Evolutionary conservation across 345 rosid species (phyloP).

Genomic region (Leavenworthia alabamica): DNA sequence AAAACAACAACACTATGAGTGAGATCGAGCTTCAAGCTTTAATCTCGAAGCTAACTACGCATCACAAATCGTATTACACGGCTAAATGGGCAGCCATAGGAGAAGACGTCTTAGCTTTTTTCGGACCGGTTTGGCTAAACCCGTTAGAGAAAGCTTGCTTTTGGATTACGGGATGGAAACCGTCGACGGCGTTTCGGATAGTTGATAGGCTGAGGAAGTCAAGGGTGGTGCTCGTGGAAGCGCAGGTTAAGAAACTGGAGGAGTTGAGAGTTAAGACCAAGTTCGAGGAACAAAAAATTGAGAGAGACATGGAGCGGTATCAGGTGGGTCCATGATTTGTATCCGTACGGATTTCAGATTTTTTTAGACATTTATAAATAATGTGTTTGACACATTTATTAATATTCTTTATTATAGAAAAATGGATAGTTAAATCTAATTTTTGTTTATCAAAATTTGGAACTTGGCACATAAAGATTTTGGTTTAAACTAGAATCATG

Average conservation of each 20-base stretch:
- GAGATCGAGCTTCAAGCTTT: constrained; percentile 38
- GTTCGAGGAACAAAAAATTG: constrained; percentile 61
- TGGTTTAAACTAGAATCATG: not conserved
- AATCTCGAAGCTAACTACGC: constrained; percentile 55
- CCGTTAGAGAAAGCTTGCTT: constrained; percentile 56
- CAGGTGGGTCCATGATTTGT: constrained; percentile 35
- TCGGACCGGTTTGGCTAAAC: constrained; percentile 49
- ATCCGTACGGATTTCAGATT: not conserved
- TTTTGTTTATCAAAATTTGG: not conserved
- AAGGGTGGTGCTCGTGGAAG: constrained; percentile 36
- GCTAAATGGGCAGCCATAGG: constrained; percentile 67
- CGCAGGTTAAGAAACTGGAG: constrained; percentile 48
- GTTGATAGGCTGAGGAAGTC: constrained; percentile 37
- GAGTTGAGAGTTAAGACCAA: constrained; percentile 47
- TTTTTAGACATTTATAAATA: not conserved
- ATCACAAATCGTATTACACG: constrained; percentile 69
- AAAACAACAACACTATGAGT: constrained; percentile 9
- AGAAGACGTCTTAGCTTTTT: constrained; percentile 63
- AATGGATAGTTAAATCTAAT: not conserved
- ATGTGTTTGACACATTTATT: not conserved
- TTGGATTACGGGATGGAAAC: constrained; percentile 90
- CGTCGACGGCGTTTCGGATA: constrained; percentile 49
- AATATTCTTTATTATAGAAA: not conserved
- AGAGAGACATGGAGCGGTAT: constrained; percentile 81
- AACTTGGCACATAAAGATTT: not conserved